A percentile compares a stretch with the other conserved stretches of the same genome.
phyloP scores from a whole-genome alignment of 257 asterid species.

The Nicotiana attenuata region DNA sequence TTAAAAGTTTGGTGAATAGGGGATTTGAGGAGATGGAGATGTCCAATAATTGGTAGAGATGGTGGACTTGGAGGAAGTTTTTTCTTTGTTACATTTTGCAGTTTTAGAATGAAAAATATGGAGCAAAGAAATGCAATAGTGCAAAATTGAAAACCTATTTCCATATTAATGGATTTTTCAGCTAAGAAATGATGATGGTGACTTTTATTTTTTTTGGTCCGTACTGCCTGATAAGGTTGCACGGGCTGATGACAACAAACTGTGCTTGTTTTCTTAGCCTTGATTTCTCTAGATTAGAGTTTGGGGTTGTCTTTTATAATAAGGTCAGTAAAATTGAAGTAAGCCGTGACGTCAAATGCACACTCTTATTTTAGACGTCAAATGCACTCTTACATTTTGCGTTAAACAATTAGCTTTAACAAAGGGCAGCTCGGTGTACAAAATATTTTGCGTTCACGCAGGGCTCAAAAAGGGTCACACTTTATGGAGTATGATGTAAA shows the following conservation, averaged over 20 bases:
- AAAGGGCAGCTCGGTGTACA: no score
- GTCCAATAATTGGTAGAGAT: slow-evolving; percentile 43
- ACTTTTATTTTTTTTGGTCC: neutral
- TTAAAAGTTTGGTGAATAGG: slow-evolving; percentile 30
- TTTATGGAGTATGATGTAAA: no score
- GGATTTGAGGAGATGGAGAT: slow-evolving; percentile 48
- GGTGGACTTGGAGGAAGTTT: slow-evolving; percentile 51
- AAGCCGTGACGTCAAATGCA: neutral
- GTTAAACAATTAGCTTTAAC: neutral
- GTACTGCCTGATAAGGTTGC: neutral
- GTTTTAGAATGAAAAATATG: slow-evolving; percentile 15
- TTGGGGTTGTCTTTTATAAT: neutral
- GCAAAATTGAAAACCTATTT: slow-evolving; percentile 15
- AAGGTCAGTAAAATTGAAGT: neutral
- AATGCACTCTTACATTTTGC: neutral
- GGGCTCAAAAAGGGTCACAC: no score
- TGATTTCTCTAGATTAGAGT: neutral
- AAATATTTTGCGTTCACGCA: no score
- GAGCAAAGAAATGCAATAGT: slow-evolving; percentile 9
- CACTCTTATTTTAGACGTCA: neutral
- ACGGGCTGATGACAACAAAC: neutral
- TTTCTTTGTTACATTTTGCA: slow-evolving; percentile 5
- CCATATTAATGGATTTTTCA: neutral
- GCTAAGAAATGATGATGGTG: neutral
- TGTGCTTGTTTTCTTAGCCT: neutral